Base-by-base conservation (phyloP, 2,329 filamentous ascomycete genomes). In the Macroventuria anomochaeta region DNA sequence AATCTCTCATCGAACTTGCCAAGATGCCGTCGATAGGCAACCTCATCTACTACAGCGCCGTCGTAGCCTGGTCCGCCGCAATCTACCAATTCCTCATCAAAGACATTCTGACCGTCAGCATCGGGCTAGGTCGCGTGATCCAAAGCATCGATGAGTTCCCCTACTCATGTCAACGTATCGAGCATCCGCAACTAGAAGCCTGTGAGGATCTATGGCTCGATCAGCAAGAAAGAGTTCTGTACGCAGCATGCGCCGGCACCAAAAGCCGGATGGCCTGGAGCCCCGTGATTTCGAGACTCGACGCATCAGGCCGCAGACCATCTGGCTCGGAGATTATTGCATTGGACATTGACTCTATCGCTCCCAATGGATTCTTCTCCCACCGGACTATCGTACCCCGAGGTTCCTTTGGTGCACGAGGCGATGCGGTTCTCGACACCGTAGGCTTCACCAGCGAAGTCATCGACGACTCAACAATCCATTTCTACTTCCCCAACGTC, bases 201-300 rank as follows among this genome's bases (percentile, higher is more conserved):
- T 71, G 68, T 37, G 69, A 71, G 48, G 68, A 72, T 33, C 34
- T 72, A 3, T 72, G 69, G 67, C 57, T 72, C 6, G 68, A 72
- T 37, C 51, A 67, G 41, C 46, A 66, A 17, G 61, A 48, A 5
- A 53, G 68, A 13, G 55, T 61, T 2, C 10, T 72, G 15, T 72
- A 72, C 55, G 69, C 67, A 10, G 69, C 66, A 7, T 72, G 69
- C 54, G 58, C 65, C 5, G 67, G 66, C 3, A 67, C 65, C 0
- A 31, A 53, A 25, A 37, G 49, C 7, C 55, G 66, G 7, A 28
- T 64, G 41, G 59, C 55, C 8, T 72, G 69, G 67, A 70, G 62
- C 41, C 65, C 58, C 34, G 62, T 66, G 58, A 53, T 53, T 5
- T 47, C 42, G 5, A 53, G 56, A 2, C 37, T 68, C 0, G 67